These are phyloP conservation scores for Endotrypanum monterogeii DNA, from an alignment of 208 protist species.

Conservation along the genomic window DNA sequence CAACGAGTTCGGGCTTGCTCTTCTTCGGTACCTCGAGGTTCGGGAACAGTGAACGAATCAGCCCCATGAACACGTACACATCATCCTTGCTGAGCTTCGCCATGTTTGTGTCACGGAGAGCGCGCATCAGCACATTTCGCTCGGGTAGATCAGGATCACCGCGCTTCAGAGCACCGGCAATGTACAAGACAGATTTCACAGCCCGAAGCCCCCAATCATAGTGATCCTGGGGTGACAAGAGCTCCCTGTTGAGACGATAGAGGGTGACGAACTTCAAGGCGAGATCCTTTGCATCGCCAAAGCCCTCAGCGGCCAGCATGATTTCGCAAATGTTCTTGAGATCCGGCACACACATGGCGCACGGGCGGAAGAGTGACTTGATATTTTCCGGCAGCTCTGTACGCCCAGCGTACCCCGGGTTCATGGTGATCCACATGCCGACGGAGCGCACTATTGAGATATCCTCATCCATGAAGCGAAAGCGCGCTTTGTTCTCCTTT, in stretches of 20 bases:
- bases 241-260: conserved; percentile 96
- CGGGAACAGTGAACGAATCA: conserved; percentile 98
- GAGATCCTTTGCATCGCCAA: conserved; percentile 95
- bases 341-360: conserved; percentile 98
- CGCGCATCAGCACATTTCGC: conserved; percentile 97
- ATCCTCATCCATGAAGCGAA: conserved; percentile 96
- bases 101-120: conserved; percentile 98
- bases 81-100: conserved; percentile 98
- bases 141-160: conserved; percentile 95
- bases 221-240: conserved; percentile 98
- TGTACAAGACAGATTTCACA: conserved; percentile 98
- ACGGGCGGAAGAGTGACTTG: conserved; percentile 97
- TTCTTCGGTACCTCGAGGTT: conserved; percentile 95
- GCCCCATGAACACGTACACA: conserved; percentile 97
- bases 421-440: conserved; percentile 98
- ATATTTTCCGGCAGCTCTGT: conserved; percentile 98
- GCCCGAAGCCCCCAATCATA: conserved; percentile 99
- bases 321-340: conserved; percentile 99
- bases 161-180: conserved; percentile 96
- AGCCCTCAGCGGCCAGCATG: conserved; percentile 98
- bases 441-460: conserved; percentile 91
- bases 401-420: conserved; percentile 97
- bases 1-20: conserved; percentile 92
- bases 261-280: conserved; percentile 98
- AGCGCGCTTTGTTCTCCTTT: conserved; percentile 94